A percentile compares a stretch with the other conserved stretches of the same genome.
Evolutionary conservation across 495 filamentous ascomycete genomes (phyloP).

Genomic region (Neurospora terricola): DNA sequence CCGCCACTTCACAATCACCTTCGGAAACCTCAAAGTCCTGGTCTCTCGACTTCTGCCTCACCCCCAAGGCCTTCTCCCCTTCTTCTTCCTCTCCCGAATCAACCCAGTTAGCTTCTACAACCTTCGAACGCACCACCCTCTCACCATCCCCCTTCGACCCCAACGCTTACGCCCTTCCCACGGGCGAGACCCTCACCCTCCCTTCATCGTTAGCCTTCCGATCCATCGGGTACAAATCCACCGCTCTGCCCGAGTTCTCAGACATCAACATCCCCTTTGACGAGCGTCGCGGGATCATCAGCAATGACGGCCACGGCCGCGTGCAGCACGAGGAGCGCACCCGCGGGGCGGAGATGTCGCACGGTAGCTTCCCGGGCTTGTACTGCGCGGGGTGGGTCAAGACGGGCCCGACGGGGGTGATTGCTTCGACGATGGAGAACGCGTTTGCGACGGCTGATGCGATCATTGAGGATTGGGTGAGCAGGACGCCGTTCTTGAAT

Average conservation of each 20-base stretch:
- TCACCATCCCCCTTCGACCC: constrained; percentile 35
- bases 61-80: constrained; percentile 58
- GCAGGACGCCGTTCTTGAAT: constrained; percentile 35
- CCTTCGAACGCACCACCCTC: constrained; percentile 54
- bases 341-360: constrained; percentile 12
- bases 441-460: constrained; percentile 83
- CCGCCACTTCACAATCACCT: constrained; percentile 8
- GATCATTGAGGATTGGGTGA: constrained; percentile 62
- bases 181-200: constrained; percentile 31
- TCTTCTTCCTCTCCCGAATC: constrained; percentile 26
- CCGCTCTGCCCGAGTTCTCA: constrained; percentile 61
- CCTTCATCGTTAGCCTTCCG: constrained; percentile 67
- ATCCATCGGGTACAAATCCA: constrained; percentile 85
- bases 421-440: constrained; percentile 92
- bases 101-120: constrained; percentile 42
- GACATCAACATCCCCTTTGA: constrained; percentile 78
- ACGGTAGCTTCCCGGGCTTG: constrained; percentile 55
- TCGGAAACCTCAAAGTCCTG: constrained; percentile 48
- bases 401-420: constrained; percentile 87
- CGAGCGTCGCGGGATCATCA: constrained; percentile 58
- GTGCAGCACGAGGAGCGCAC: constrained; percentile 33
- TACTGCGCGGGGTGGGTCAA: constrained; percentile 98
- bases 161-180: constrained; percentile 42
- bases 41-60: constrained; percentile 74
- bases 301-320: constrained; percentile 75